These are phyloP conservation scores for Choanephora cucurbitarum DNA, from an alignment of 371 early-diverging fungal species.

Conservation along the genomic window DNA sequence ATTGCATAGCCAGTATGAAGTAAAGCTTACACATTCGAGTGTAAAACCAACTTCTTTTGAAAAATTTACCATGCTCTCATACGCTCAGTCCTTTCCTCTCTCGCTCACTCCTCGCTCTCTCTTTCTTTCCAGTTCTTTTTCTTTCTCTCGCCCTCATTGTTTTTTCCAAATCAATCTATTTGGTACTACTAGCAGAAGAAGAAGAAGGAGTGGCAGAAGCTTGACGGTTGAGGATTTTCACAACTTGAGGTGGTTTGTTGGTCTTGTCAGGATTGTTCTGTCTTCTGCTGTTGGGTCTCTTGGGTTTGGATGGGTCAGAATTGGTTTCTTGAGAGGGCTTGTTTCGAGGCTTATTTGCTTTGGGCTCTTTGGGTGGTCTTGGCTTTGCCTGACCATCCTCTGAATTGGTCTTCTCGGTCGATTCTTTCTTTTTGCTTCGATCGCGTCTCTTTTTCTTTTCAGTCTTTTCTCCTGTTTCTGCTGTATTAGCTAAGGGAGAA, in stretches of 20 bases:
- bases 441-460: conserved; percentile 19
- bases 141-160: no score
- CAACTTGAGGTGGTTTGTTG: conserved; percentile 22
- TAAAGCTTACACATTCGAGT: no score
- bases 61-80: no score
- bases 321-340: conserved; percentile 11
- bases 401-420: no score
- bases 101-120: no score
- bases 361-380: conserved; percentile 7
- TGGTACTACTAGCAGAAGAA: not conserved
- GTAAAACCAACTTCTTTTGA: no score
- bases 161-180: conserved; percentile 1
- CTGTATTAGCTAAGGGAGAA: not conserved
- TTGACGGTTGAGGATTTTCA: conserved; percentile 40
- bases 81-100: no score
- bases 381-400: not conserved
- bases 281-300: conserved; percentile 3
- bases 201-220: not conserved
- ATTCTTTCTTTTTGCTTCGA: conserved; percentile 24
- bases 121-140: no score
- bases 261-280: conserved; percentile 1
- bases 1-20: no score
- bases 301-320: conserved; percentile 3
- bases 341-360: conserved; percentile 8
- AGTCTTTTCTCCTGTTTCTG: conserved; percentile 2